Evolutionary conservation across 805 yeast genomes (phyloP), one percentile per base, ranked within the genome.

Genomic region (Starmerella roubikii): DNA sequence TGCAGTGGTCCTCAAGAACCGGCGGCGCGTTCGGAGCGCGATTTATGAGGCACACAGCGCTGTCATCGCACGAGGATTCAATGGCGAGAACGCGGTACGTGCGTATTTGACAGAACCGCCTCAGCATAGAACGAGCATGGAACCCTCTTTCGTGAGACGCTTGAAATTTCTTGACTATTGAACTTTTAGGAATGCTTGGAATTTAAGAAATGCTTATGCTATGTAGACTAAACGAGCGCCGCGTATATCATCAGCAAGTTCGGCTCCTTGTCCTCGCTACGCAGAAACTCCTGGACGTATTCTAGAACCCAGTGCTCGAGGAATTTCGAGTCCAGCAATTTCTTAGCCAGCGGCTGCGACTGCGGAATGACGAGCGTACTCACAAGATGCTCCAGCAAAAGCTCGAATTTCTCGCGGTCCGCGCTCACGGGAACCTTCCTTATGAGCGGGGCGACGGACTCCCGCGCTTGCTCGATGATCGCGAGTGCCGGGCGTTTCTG

Each of bases 61-160:
- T 72, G 57, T 91, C 98, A 58, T 91, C 98, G 55, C 98, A 91
- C 0, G 95, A 83, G 0, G 93, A 74, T 54, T 91, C 98, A 12
- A 91, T 73, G 0, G 96, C 91, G 18, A 91, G 61, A 0, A 86
- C 91, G 31, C 66, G 67, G 55, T 81, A 83, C 16, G 33, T 8
- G 4, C 31, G 19, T 11, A n/a, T n/a, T n/a, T n/a, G n/a, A n/a
- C n/a, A n/a, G n/a, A n/a, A n/a, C n/a, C n/a, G n/a, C n/a, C n/a
- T n/a, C n/a, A n/a, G n/a, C n/a, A n/a, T n/a, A n/a, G n/a, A n/a
- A n/a, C n/a, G n/a, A n/a, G n/a, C n/a, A n/a, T n/a, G n/a, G n/a
- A n/a, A n/a, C n/a, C n/a, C n/a, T n/a, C n/a, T n/a, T n/a, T n/a
- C n/a, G n/a, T n/a, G n/a, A n/a, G n/a, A n/a, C n/a, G n/a, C n/a